Percentiles rank a stretch among this genome's conserved stretches.
Conservation (phyloP, 2,329 filamentous ascomycete genomes). For the Cladosporium sp. region DNA sequence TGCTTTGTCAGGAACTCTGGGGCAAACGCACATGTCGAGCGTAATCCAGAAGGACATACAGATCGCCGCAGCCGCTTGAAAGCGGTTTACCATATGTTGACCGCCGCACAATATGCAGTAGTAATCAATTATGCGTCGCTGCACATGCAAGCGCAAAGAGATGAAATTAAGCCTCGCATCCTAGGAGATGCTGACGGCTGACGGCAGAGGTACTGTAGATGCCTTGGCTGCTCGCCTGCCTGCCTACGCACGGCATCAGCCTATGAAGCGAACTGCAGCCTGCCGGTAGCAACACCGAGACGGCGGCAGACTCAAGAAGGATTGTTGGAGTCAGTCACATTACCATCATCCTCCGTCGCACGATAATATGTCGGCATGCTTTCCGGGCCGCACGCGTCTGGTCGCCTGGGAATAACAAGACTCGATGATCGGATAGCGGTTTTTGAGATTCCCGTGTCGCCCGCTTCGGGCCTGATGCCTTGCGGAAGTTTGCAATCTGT, state of each 20-base stretch:
- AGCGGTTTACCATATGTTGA: not conserved
- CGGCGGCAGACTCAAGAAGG: not conserved
- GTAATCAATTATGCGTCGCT: not conserved
- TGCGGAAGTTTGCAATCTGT: not conserved
- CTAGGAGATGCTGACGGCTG: slow-evolving; percentile 14
- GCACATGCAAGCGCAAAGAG: slow-evolving; percentile 10
- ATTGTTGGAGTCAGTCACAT: not conserved
- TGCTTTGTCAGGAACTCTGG: not conserved
- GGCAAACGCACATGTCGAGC: not conserved
- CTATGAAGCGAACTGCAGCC: slow-evolving; percentile 7
- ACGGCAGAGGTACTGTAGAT: slow-evolving; percentile 3
- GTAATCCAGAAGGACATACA: not conserved
- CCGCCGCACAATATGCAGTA: not conserved
- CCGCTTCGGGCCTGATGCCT: slow-evolving; percentile 6
- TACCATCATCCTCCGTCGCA: slow-evolving; percentile 13
- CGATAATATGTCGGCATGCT: not conserved
- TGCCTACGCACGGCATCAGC: not conserved
- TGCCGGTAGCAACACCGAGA: not conserved
- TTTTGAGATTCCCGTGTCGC: not conserved
- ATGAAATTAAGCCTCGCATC: slow-evolving; percentile 17
- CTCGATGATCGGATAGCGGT: not conserved
- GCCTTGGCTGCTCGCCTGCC: slow-evolving; percentile 5
- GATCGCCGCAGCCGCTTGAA: slow-evolving; percentile 8
- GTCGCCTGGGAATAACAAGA: not conserved
- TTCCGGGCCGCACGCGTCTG: slow-evolving; percentile 3